Evolutionary conservation across 2,329 filamentous ascomycete genomes (phyloP).

Genomic region (Aspergillus ustus): DNA sequence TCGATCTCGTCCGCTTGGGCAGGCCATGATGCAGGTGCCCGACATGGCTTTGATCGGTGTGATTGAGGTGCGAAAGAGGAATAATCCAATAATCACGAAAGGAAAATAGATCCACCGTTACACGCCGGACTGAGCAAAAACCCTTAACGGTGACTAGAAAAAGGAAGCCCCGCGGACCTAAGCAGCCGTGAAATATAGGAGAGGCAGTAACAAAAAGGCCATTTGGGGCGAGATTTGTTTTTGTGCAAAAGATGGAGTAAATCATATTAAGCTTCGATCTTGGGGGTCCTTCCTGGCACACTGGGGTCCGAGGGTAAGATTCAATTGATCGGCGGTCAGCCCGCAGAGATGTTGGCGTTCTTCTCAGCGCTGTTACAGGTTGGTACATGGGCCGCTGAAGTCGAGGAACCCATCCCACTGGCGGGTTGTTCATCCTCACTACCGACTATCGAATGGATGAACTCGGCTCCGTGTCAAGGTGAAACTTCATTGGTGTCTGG

Average conservation of each 20-base stretch:
- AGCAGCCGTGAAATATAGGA: background rate
- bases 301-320: slow-evolving; percentile 7
- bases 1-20: background rate
- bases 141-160: background rate
- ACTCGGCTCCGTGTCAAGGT: background rate
- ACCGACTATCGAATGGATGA: slow-evolving; percentile 2
- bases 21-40: slow-evolving; percentile 15
- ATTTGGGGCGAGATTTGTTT: background rate
- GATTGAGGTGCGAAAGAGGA: background rate
- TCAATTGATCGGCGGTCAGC: slow-evolving; percentile 20
- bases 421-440: slow-evolving; percentile 11
- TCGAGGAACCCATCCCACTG: slow-evolving; percentile 24
- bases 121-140: background rate
- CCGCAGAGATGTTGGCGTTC: background rate
- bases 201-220: background rate
- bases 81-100: slow-evolving; percentile 1
- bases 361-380: slow-evolving; percentile 11
- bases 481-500: slow-evolving; percentile 5
- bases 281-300: background rate
- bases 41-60: background rate
- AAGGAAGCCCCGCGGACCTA: background rate
- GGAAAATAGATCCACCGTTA: slow-evolving; percentile 3
- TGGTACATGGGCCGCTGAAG: slow-evolving; percentile 8
- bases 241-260: background rate
- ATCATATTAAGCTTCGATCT: background rate